A percentile compares a stretch with the other conserved stretches of the same genome.
phyloP scores from a whole-genome alignment of 805 yeast genomes.

The Lipomyces yamadae region DNA sequence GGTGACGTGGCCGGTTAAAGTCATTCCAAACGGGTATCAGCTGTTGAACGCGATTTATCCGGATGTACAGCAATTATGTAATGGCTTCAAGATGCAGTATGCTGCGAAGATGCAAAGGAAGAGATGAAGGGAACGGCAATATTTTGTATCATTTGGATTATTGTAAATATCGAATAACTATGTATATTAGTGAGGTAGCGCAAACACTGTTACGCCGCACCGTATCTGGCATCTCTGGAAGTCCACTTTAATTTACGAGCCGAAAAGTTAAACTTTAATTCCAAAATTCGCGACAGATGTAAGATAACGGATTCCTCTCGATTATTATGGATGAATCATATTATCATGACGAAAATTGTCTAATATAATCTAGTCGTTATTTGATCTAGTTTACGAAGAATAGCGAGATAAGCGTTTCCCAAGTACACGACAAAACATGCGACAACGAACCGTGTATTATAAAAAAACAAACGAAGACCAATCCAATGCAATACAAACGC shows the following conservation, averaged over 20 bases:
- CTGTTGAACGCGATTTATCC: constrained; percentile 82
- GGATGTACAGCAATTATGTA: constrained; percentile 85
- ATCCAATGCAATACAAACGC: neutral
- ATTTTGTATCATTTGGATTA: neutral
- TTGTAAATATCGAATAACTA: neutral
- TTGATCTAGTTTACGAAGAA: neutral
- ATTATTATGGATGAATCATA: neutral
- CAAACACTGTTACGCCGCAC: too few relatives aligned
- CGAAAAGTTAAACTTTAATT: too few relatives aligned
- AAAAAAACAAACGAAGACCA: neutral
- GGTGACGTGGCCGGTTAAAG: constrained; percentile 86
- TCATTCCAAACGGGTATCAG: constrained; percentile 78
- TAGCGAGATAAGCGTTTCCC: constrained; percentile 1
- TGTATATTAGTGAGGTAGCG: neutral
- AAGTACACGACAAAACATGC: neutral
- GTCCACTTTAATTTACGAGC: too few relatives aligned
- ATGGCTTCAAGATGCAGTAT: constrained; percentile 82
- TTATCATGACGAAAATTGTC: neutral
- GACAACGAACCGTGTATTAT: neutral
- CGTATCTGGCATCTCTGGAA: too few relatives aligned
- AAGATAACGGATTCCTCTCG: too few relatives aligned
- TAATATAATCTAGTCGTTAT: neutral
- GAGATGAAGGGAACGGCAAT: neutral
- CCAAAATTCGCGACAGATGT: too few relatives aligned
- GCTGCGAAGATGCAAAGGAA: constrained; percentile 21